Evolutionary conservation across 768 basidiomycete genomes (phyloP).

Genomic region (Cystobasidium ongulense): DNA sequence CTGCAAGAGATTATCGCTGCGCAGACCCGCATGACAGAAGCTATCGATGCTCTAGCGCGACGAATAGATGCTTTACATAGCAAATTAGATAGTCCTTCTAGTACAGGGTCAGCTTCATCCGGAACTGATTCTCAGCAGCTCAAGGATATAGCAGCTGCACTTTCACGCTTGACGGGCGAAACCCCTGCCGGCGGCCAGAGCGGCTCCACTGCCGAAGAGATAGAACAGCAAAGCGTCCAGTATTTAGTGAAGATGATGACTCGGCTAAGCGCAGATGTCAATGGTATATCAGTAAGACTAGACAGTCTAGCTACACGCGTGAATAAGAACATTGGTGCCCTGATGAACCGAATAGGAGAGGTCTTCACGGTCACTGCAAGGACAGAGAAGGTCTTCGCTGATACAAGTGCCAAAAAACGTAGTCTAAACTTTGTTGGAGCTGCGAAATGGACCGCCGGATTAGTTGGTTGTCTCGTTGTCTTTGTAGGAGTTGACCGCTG

Average conservation of each 20-base stretch:
- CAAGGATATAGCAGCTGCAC: background rate
- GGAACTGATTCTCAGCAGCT: constrained; percentile 1
- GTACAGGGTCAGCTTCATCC: background rate
- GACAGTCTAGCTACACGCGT: constrained; percentile 13
- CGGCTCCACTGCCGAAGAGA: constrained; percentile 1
- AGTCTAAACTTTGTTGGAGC: constrained; percentile 5
- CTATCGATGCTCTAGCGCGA: constrained; percentile 39
- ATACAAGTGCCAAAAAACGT: background rate
- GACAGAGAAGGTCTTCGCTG: background rate
- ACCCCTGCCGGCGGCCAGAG: background rate
- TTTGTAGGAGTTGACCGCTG: constrained; percentile 3
- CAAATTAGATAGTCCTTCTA: background rate
- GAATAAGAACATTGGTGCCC: background rate
- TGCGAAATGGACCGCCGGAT: constrained; percentile 1
- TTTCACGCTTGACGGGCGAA: background rate
- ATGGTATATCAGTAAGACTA: background rate
- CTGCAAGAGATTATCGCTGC: constrained; percentile 39
- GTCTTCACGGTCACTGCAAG: constrained; percentile 13
- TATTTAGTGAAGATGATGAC: background rate
- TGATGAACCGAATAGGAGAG: constrained; percentile 20
- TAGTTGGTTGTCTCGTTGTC: background rate
- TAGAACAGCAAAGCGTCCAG: constrained; percentile 21
- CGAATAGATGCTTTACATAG: constrained; percentile 33
- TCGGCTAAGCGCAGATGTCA: constrained; percentile 1
- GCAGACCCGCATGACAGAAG: constrained; percentile 38